Base-by-base conservation (phyloP, 2,329 filamentous ascomycete species). In the Sclerotinia nivalis region DNA sequence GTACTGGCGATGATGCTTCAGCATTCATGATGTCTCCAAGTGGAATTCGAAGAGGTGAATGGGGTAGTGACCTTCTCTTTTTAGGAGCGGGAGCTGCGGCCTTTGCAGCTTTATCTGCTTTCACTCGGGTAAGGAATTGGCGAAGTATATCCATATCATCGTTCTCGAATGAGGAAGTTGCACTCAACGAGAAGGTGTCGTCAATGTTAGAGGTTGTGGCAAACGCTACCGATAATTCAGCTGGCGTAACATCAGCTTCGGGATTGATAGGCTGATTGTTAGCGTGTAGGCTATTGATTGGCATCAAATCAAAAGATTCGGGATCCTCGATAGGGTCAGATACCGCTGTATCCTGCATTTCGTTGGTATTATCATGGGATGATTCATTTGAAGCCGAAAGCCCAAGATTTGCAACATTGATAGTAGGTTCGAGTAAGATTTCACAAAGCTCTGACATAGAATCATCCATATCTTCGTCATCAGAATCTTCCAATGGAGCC, bases 131-230 rank as follows among this genome's bases (percentile, higher is more conserved):
- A 45, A 80, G 76, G 60, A 80, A 80, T 52, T 78, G 76, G n/a
- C 76, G 76, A 25, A 80, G 76, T 72, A 80, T 76, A 64, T 77
- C 76, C 18, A 78, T 80, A 69, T 80, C 79, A 67, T 80, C 78
- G 54, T 74, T 68, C 45, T 77, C 71, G 45, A 73, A 75, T 37
- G 65, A 70, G 22, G 64, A 43, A 6, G 43, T 40, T 25, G 49
- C 54, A 61, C 68, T 54, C 13, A 10, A 9, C 10, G 66, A 61
- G 72, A 70, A 31, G 69, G 71, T 25, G 67, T 67, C 52, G 13
- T 73, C 69, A 6, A 73, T 59, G 45, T 71, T 67, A 13, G 68
- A 66, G 5, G 68, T 72, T 20, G 69, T 68, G 10, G 70, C 69
- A 54, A 73, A 50, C 50, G 70, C 69, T 18, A 71, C 69, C 31